Percentiles rank a stretch among this genome's conserved stretches.
Evolutionary conservation across 371 early-diverging fungal genomes (phyloP).

Genomic region (Mortierella sp.): DNA sequence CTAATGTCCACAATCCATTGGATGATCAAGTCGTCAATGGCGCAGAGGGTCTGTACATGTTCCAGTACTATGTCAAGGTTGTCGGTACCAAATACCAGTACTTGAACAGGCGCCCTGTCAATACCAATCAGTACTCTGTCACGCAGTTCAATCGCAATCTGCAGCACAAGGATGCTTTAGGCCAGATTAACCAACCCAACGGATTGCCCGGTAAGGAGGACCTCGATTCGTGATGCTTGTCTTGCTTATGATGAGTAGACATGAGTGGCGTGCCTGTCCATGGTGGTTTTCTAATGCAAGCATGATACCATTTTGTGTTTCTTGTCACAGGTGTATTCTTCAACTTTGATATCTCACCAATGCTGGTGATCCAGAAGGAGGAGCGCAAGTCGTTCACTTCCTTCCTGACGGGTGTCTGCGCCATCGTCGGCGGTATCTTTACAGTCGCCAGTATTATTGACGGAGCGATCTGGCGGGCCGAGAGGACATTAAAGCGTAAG

Average conservation of each 20-base stretch:
- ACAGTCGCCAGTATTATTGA: conserved; percentile 96
- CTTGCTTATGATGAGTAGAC: background rate
- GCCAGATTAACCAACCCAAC: conserved; percentile 36
- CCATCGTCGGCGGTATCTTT: conserved; percentile 95
- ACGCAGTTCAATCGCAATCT: conserved; percentile 79
- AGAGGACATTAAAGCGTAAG: conserved; percentile 83
- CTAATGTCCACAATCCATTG: conserved; percentile 82
- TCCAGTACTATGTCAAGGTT: conserved; percentile 94
- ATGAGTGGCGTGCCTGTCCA: no score
- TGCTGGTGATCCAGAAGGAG: conserved; percentile 92
- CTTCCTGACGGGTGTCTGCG: conserved; percentile 92
- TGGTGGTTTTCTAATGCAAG: no score
- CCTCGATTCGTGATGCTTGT: background rate
- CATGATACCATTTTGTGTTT: background rate
- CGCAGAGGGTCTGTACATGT: conserved; percentile 64
- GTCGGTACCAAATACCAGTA: conserved; percentile 88
- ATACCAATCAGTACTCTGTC: conserved; percentile 95
- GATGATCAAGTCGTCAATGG: conserved; percentile 70
- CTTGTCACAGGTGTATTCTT: conserved; percentile 84
- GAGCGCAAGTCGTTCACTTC: conserved; percentile 83
- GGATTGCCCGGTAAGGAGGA: conserved; percentile 71
- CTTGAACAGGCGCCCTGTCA: conserved; percentile 68
- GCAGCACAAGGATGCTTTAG: conserved; percentile 42
- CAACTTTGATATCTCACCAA: conserved; percentile 96
- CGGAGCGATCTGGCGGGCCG: conserved; percentile 88